Base-by-base conservation (phyloP, 495 filamentous ascomycete genomes). In the Astrothelium subdiscretum region DNA sequence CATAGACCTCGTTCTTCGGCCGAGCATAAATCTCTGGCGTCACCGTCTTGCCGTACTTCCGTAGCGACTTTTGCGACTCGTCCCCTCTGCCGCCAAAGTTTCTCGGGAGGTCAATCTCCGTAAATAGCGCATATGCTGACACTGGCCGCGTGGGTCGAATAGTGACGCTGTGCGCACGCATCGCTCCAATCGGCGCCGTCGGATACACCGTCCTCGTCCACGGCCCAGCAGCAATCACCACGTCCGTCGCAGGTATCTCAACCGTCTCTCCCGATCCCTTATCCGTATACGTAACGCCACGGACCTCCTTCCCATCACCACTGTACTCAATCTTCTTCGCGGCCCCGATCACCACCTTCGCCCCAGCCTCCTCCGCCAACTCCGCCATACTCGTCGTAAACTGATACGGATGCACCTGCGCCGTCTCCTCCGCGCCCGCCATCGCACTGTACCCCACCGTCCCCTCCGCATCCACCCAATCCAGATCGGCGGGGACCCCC, bases 21-120 rank as follows among this genome's bases (percentile, higher is more conserved):
- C 94, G 83, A 15, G 92, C 87, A 72, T 97, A 97, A 66, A 98
- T 94, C 74, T 98, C 94, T 1, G 94, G 92, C 31, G 88, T 84
- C 20, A 88, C 89, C 24, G 81, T 83, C 67, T 85, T 79, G 57
- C 75, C 71, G 66, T 72, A 65, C 62, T 61, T 73, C 57, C 66
- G 71, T 32, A 72, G 67, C 60, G 79, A 74, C 44, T 73, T 74
- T 29, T 73, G 70, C 58, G 76, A 83, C 29, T 68, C 71, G 66
- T 66, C 58, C 20, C 66, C 72, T 11, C 59, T 54, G 26, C 64
- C 62, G 31, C 32, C 48, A 66, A 77, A 79, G 61, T 83, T 76
- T 8, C 77, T 73, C 0, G 91, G 90, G 1, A 96, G 80, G 32
- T 83, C 79, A 66, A 98, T 97, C 60, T 89, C 83, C 11, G 91